Evolutionary conservation across 148 eudicot species (phyloP), one percentile per base, ranked within the genome.

Genomic region (Hydrangea macrophylla): DNA sequence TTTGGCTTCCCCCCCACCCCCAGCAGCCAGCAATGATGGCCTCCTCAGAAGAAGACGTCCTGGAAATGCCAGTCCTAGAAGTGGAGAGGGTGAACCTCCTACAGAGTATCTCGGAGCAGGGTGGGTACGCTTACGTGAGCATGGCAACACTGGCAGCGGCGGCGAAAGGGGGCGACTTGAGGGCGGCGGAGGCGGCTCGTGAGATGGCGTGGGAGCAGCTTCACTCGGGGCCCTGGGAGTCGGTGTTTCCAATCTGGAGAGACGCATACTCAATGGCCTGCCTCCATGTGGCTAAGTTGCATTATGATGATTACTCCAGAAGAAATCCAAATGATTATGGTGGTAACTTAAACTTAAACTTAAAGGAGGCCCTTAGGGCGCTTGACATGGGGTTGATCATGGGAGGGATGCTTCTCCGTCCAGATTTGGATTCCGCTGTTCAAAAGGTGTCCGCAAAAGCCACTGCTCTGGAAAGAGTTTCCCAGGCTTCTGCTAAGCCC

Each of bases 141-240:
- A 81, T 94, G 82, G 73, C 68, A 17, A 4, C 73, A 15, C 77
- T 59, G 2, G 79, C 82, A 18, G 80, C 81, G 20, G 78, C 76
- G 3, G n/a, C n/a, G n/a, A n/a, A n/a, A n/a, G n/a, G n/a, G n/a
- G 84, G 80, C 1, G 92, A 84, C 76, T 59, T 68, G 32, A 60
- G 92, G 31, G 92, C 91, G 42, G 92, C 93, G 70, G 98, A 94
- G 85, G 88, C 84, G 44, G 88, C 97, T 40, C 76, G 79, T 63
- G 99, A 94, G 85, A 86, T 90, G 92, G 99, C 99, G 28, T 94
- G 99, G 99, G 99, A 94, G 82, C 99, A 94, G 79, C 86, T 94
- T 3, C 99, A 94, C 66, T 83, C 88, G 5, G 99, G 97, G 0
- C 99, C 99, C 1, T 88, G 97, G 99, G 77, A 83, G 70, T 86